A percentile compares a stretch with the other conserved stretches of the same genome.
Evolutionary conservation across 2,329 filamentous ascomycete species (phyloP).

Genomic region (Didymella pinodella): DNA sequence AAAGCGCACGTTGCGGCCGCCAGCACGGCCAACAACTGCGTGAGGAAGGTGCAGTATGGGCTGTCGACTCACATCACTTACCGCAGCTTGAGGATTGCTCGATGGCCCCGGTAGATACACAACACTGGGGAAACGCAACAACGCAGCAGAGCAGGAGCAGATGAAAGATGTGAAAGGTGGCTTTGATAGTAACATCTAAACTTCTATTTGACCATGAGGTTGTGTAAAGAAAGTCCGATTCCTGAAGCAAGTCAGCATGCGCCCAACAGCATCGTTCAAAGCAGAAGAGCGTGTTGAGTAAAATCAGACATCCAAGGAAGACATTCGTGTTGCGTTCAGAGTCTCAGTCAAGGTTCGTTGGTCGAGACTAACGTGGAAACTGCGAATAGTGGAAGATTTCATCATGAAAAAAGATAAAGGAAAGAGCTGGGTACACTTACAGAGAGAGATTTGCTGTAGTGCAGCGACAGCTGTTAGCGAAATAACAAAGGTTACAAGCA

Average conservation of each 20-base stretch:
- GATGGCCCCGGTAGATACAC: not conserved
- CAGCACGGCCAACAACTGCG: not conserved
- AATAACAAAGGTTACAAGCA: not conserved
- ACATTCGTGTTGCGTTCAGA: conserved; percentile 23
- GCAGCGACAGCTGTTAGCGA: not conserved
- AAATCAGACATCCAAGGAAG: conserved; percentile 28
- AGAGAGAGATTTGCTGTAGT: not conserved
- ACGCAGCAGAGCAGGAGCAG: not conserved
- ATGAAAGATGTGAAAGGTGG: not conserved
- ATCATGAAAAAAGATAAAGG: conserved; percentile 11
- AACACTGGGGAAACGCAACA: not conserved
- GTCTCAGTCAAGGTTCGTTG: conserved; percentile 22
- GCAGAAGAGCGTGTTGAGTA: not conserved
- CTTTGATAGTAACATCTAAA: not conserved
- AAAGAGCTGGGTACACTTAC: conserved; percentile 5
- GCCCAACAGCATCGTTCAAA: not conserved
- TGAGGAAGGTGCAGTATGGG: not conserved
- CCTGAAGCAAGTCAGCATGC: conserved; percentile 9
- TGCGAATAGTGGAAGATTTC: conserved; percentile 26
- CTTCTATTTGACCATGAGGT: not conserved
- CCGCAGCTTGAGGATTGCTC: not conserved
- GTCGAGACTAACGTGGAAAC: conserved; percentile 27
- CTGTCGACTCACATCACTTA: no score
- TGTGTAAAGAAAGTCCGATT: not conserved
- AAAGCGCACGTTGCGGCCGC: not conserved